These are phyloP conservation scores for Penicillium freii DNA, from an alignment of 2,329 filamentous ascomycete species.

Conservation along the genomic window DNA sequence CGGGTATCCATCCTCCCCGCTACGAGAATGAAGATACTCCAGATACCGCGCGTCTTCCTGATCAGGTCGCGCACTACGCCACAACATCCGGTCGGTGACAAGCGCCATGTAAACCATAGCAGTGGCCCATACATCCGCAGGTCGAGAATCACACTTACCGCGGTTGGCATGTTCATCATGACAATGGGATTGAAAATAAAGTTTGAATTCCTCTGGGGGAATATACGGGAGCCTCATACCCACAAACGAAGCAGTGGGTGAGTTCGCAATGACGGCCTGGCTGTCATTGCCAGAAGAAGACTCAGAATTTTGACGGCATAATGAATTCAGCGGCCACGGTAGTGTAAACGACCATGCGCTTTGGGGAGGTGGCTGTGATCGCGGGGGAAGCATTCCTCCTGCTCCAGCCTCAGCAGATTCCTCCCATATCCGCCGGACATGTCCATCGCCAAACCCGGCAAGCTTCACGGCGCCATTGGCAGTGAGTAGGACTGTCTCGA, in stretches of 20 bases:
- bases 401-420: slow-evolving; percentile 11
- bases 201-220: slow-evolving; percentile 18
- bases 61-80: slow-evolving; percentile 24
- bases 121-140: slow-evolving; percentile 31
- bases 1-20: slow-evolving; percentile 23
- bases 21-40: slow-evolving; percentile 23
- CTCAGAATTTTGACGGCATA: background rate
- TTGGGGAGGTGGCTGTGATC: slow-evolving; percentile 1
- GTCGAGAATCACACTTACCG: slow-evolving; percentile 11
- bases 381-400: background rate
- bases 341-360: slow-evolving; percentile 12
- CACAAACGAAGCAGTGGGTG: slow-evolving; percentile 13
- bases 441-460: slow-evolving; percentile 81
- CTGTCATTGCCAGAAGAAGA: background rate
- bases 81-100: slow-evolving; percentile 26
- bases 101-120: slow-evolving; percentile 32
- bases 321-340: slow-evolving; percentile 10
- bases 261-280: background rate
- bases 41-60: slow-evolving; percentile 28
- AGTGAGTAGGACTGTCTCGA: slow-evolving; percentile 88
- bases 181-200: background rate
- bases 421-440: slow-evolving; percentile 64
- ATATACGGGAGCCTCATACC: slow-evolving; percentile 19
- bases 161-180: background rate
- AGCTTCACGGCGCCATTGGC: slow-evolving; percentile 80